Evolutionary conservation across 176 grass and related monocot genomes (phyloP).

Genomic region (Aechmea fasciata): DNA sequence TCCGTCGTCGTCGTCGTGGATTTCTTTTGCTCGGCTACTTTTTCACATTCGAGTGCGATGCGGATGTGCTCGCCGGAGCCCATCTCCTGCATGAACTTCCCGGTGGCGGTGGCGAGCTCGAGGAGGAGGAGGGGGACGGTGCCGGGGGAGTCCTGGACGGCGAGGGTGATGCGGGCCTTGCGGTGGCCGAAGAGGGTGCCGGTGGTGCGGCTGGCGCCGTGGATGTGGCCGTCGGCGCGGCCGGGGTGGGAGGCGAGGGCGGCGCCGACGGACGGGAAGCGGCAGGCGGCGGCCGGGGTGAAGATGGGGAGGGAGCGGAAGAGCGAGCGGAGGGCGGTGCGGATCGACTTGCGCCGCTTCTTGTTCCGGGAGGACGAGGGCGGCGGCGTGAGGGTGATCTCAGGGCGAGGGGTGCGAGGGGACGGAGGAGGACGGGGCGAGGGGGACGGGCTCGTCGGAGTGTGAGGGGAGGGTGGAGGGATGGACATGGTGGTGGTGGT

Average conservation of each 20-base stretch:
- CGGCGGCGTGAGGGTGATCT: constrained; percentile 56
- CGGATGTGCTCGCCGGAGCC: constrained; percentile 61
- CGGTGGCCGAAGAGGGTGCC: constrained; percentile 86
- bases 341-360: constrained; percentile 42
- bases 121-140: constrained; percentile 78
- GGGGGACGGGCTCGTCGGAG: constrained; percentile 11
- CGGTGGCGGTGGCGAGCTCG: constrained; percentile 75
- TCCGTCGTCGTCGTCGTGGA: constrained; percentile 12
- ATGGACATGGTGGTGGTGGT: constrained; percentile 47
- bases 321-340: constrained; percentile 62
- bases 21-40: not conserved
- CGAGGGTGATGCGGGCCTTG: constrained; percentile 68
- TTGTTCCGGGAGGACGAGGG: constrained; percentile 36
- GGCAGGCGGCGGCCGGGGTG: constrained; percentile 45
- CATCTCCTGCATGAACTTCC: constrained; percentile 97
- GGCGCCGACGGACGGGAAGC: constrained; percentile 41
- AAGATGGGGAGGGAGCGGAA: constrained; percentile 85
- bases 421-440: constrained; percentile 24
- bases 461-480: constrained; percentile 32
- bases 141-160: constrained; percentile 73
- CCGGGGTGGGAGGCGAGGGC: constrained; percentile 31
- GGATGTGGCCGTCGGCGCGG: constrained; percentile 43
- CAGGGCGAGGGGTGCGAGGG: constrained; percentile 34
- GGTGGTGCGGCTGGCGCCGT: constrained; percentile 57
- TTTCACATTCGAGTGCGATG: constrained; percentile 84